phyloP scores from a whole-genome alignment of 345 rosid species.

The Alliaria petiolata region DNA sequence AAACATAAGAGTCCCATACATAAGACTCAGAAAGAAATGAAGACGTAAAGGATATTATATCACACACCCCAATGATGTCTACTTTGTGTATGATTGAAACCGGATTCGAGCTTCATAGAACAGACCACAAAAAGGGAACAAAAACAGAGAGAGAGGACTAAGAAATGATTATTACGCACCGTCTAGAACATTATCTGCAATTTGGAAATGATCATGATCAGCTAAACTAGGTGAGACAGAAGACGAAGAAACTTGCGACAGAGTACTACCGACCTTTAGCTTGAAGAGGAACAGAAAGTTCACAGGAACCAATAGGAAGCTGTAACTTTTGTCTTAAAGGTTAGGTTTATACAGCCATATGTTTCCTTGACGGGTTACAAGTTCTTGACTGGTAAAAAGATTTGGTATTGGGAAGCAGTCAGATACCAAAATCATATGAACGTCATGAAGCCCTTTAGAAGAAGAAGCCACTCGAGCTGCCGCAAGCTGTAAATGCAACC shows the following conservation, averaged over 20 bases:
- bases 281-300: too few species aligned
- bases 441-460: conserved; percentile 65
- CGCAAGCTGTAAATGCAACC: conserved; percentile 80
- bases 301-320: too few species aligned
- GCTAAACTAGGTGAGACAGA: too few species aligned
- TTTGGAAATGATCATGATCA: too few species aligned
- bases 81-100: background rate
- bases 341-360: conserved; percentile 72
- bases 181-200: conserved; percentile 35
- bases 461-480: conserved; percentile 80
- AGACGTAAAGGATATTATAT: too few species aligned
- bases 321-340: too few species aligned
- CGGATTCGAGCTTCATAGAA: background rate
- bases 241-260: too few species aligned
- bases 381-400: conserved; percentile 79
- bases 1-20: too few species aligned
- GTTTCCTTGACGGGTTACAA: conserved; percentile 48
- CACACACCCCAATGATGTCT: too few species aligned
- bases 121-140: background rate
- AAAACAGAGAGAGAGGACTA: background rate
- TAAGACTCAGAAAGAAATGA: too few species aligned
- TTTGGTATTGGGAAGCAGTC: conserved; percentile 79
- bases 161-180: conserved; percentile 32
- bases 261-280: too few species aligned
- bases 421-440: conserved; percentile 60